Percentiles rank a stretch among this genome's conserved stretches.
These are phyloP conservation scores for Coniella vitis DNA, from an alignment of 2,329 filamentous ascomycete genomes.

Conservation along the genomic window DNA sequence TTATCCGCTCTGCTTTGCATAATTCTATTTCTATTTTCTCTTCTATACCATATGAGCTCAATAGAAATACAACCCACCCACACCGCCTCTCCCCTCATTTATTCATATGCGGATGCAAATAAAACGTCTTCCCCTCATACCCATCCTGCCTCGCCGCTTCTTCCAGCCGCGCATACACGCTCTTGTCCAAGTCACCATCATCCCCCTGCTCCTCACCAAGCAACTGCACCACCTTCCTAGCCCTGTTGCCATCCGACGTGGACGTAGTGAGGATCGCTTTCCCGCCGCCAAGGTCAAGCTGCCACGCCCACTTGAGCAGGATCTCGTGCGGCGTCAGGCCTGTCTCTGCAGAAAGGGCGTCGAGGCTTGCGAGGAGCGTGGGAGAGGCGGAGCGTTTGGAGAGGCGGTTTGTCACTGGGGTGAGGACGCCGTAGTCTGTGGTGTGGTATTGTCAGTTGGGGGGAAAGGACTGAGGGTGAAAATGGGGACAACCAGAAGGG, in stretches of 20 bases:
- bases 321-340: constrained; percentile 1
- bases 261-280: not conserved
- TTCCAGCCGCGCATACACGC: not conserved
- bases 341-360: not conserved
- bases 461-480: no score
- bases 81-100: not conserved
- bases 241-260: not conserved
- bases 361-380: not conserved
- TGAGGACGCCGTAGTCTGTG: constrained; percentile 1
- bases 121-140: not conserved
- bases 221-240: not conserved
- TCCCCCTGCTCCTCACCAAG: not conserved
- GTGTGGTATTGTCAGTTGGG: not conserved
- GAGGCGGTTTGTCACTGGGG: constrained; percentile 1
- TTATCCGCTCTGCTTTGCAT: no score
- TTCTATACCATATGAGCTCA: no score
- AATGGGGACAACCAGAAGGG: no score
- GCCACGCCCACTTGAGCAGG: not conserved
- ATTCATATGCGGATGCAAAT: constrained; percentile 4
- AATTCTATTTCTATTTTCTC: no score
- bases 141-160: not conserved
- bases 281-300: not conserved
- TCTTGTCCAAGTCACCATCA: not conserved
- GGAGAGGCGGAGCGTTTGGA: not conserved
- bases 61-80: no score